A percentile compares a stretch with the other conserved stretches of the same genome.
Evolutionary conservation across 495 filamentous ascomycete genomes (phyloP).

Genomic region (Aspergillus steynii): DNA sequence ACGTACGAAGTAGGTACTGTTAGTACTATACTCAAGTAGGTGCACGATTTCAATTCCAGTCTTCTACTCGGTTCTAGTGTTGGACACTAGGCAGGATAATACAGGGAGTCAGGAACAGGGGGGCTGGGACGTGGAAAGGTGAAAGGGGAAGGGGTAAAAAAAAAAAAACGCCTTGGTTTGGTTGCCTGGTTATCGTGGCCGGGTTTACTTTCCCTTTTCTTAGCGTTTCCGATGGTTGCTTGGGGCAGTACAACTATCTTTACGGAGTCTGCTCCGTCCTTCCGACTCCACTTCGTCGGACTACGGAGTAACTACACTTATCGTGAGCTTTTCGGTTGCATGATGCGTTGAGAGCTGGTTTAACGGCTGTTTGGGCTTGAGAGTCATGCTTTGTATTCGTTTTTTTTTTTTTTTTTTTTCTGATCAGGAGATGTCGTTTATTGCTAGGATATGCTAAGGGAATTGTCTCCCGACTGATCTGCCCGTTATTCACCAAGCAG

Average conservation of each 20-base stretch:
- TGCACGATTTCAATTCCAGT: no score
- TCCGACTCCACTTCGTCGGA: not conserved
- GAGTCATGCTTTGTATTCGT: not conserved
- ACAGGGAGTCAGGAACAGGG: not conserved
- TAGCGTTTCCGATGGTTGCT: not conserved
- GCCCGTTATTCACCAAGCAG: conserved; percentile 12
- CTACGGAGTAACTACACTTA: no score
- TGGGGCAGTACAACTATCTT: not conserved
- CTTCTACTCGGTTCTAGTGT: not conserved
- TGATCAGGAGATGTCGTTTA: not conserved
- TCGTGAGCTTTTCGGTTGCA: no score
- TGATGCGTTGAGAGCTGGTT: no score
- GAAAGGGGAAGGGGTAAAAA: not conserved
- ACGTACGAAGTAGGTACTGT: not conserved
- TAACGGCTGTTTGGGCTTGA: no score
- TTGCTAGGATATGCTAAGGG: not conserved
- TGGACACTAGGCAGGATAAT: not conserved
- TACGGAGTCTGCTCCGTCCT: not conserved
- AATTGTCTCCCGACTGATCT: not conserved
- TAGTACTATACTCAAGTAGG: no score
- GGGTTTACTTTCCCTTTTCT: not conserved
- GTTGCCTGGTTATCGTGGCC: conserved; percentile 3
- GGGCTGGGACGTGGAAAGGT: not conserved
- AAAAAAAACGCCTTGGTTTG: no score
- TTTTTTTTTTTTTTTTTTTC: not conserved